Evolutionary conservation across 163 green algal genomes (phyloP).

Genomic region (Chlorella variabilis): DNA sequence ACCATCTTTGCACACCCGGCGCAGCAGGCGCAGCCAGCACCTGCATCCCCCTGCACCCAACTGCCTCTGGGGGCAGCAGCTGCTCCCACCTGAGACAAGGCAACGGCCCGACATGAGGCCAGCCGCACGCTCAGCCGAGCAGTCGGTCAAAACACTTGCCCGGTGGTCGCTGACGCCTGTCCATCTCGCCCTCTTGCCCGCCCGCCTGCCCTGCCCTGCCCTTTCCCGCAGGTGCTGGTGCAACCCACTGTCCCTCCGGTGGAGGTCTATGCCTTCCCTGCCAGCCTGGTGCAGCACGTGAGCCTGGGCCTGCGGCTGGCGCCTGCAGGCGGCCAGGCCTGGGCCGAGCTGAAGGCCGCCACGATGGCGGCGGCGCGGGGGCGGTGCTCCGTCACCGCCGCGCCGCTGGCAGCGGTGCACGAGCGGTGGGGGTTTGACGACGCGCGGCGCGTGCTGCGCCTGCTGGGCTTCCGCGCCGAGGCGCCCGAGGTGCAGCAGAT

Average conservation of each 20-base stretch:
- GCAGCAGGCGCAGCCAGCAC: neutral
- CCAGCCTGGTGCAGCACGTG: slow-evolving; percentile 4
- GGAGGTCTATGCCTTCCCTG: slow-evolving; percentile 43
- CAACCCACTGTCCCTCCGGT: slow-evolving; percentile 47
- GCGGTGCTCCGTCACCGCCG: slow-evolving; percentile 47
- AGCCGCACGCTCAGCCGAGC: too few species aligned
- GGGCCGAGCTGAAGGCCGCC: slow-evolving; percentile 10
- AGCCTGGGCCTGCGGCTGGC: slow-evolving; percentile 11
- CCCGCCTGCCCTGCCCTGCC: neutral
- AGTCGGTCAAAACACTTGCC: too few species aligned
- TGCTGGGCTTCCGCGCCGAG: slow-evolving; percentile 40
- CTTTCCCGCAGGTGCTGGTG: slow-evolving; percentile 32
- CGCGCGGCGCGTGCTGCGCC: neutral
- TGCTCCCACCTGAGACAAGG: too few species aligned
- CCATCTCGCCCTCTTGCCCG: too few species aligned
- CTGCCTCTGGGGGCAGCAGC: too few species aligned
- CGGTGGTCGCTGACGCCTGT: too few species aligned
- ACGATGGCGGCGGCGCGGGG: neutral
- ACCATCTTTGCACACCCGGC: neutral
- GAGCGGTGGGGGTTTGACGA: slow-evolving; percentile 45
- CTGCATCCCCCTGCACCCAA: neutral
- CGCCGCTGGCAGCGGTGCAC: slow-evolving; percentile 15
- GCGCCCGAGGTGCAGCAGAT: slow-evolving; percentile 39
- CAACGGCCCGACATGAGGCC: too few species aligned
- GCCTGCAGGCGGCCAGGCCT: slow-evolving; percentile 23